These are phyloP conservation scores for Candida coleopterorum DNA, from an alignment of 805 yeast species.

Conservation along the genomic window DNA sequence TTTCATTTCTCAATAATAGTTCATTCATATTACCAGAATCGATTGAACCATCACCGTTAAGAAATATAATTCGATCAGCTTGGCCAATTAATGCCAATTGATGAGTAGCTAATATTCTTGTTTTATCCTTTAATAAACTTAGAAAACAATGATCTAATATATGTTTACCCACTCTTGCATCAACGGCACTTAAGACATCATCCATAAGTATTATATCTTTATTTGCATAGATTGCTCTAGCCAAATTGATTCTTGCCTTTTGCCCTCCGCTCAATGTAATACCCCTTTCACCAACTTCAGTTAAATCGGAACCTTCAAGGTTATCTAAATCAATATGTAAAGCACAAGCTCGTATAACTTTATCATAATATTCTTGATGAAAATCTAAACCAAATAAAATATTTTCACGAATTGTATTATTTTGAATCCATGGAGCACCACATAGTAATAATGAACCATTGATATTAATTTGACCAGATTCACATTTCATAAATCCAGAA, in stretches of 20 bases:
- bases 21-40: slow-evolving; percentile 59
- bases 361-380: slow-evolving; percentile 47
- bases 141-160: slow-evolving; percentile 65
- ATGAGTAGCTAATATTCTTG: slow-evolving; percentile 80
- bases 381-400: slow-evolving; percentile 61
- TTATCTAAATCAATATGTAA: slow-evolving; percentile 59
- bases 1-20: slow-evolving; percentile 34
- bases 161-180: slow-evolving; percentile 80
- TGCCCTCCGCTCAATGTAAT: slow-evolving; percentile 87
- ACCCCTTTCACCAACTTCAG: slow-evolving; percentile 84
- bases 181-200: slow-evolving; percentile 82
- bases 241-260: slow-evolving; percentile 75
- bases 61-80: slow-evolving; percentile 67
- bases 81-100: slow-evolving; percentile 65
- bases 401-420: slow-evolving; percentile 71
- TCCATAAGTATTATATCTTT: slow-evolving; percentile 67
- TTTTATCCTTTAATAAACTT: slow-evolving; percentile 52
- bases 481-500: slow-evolving; percentile 64
- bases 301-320: slow-evolving; percentile 69
- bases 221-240: slow-evolving; percentile 72
- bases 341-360: slow-evolving; percentile 62
- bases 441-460: slow-evolving; percentile 49
- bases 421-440: slow-evolving; percentile 83
- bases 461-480: slow-evolving; percentile 46
- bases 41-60: slow-evolving; percentile 60